phyloP scores from a whole-genome alignment of 208 protist genomes.

The Trypanosoma conorhini region DNA sequence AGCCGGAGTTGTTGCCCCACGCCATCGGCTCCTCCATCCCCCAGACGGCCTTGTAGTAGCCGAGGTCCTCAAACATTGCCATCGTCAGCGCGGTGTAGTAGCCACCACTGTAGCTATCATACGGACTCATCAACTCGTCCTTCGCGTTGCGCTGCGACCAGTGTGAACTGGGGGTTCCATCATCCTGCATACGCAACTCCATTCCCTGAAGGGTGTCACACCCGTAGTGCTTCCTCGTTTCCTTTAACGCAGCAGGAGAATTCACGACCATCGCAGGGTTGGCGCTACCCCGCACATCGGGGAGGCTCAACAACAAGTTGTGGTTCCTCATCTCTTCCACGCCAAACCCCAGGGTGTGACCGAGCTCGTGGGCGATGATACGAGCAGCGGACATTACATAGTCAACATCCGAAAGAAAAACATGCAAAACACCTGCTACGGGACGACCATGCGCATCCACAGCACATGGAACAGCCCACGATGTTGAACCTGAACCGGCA shows the following conservation, averaged over 20 bases:
- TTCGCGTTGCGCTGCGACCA: slow-evolving; percentile 37
- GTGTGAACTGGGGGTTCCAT: slow-evolving; percentile 19
- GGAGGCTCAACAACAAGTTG: background rate
- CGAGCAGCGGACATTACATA: background rate
- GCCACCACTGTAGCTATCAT: background rate
- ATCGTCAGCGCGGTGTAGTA: slow-evolving; percentile 45
- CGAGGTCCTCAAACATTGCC: slow-evolving; percentile 35
- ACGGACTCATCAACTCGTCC: slow-evolving; percentile 35
- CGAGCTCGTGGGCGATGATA: slow-evolving; percentile 8
- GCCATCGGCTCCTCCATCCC: slow-evolving; percentile 33
- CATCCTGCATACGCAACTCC: slow-evolving; percentile 30
- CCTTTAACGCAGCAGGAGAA: too few relatives aligned
- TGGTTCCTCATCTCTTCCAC: background rate
- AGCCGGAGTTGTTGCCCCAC: slow-evolving; percentile 37
- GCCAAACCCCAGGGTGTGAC: slow-evolving; percentile 23
- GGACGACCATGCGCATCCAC: slow-evolving; percentile 2
- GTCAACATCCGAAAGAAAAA: background rate
- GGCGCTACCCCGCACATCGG: background rate
- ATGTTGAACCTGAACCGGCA: slow-evolving; percentile 10
- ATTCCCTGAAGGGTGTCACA: slow-evolving; percentile 19
- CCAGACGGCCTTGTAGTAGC: slow-evolving; percentile 35
- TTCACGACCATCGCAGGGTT: background rate
- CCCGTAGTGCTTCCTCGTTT: background rate
- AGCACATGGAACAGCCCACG: background rate
- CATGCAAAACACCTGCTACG: slow-evolving; percentile 16